These are phyloP conservation scores for Dysphania ambrosioides DNA, from an alignment of 148 eudicot genomes.

Conservation along the genomic window DNA sequence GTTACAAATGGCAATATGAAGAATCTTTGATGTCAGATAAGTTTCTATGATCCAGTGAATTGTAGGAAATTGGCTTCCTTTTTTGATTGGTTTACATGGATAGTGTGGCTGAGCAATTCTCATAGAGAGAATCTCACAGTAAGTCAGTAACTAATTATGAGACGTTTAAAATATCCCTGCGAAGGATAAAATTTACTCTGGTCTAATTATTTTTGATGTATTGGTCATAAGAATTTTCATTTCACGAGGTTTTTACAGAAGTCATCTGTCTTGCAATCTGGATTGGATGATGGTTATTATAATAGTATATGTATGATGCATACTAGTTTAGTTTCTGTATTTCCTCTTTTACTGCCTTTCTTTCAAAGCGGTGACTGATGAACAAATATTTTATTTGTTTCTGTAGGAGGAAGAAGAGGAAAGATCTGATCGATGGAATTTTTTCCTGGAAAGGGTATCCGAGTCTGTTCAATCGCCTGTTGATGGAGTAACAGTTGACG, in stretches of 20 bases:
- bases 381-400: conserved; percentile 5
- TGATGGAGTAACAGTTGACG: conserved; percentile 35
- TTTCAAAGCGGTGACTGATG: background rate
- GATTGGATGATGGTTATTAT: background rate
- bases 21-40: too few relatives aligned
- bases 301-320: conserved; percentile 2
- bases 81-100: background rate
- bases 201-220: too few relatives aligned
- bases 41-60: background rate
- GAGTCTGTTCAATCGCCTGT: conserved; percentile 48
- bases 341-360: background rate
- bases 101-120: background rate
- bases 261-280: background rate
- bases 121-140: background rate
- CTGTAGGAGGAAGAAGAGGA: conserved; percentile 99
- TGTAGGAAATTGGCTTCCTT: background rate
- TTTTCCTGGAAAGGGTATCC: conserved; percentile 60
- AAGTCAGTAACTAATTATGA: too few relatives aligned
- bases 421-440: conserved; percentile 88
- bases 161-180: background rate
- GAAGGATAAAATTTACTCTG: too few relatives aligned
- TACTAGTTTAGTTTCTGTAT: background rate
- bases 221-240: too few relatives aligned
- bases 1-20: too few relatives aligned
- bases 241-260: background rate